These are phyloP conservation scores for Euphrasia confusa DNA, from an alignment of 257 asterid species.

Conservation along the genomic window DNA sequence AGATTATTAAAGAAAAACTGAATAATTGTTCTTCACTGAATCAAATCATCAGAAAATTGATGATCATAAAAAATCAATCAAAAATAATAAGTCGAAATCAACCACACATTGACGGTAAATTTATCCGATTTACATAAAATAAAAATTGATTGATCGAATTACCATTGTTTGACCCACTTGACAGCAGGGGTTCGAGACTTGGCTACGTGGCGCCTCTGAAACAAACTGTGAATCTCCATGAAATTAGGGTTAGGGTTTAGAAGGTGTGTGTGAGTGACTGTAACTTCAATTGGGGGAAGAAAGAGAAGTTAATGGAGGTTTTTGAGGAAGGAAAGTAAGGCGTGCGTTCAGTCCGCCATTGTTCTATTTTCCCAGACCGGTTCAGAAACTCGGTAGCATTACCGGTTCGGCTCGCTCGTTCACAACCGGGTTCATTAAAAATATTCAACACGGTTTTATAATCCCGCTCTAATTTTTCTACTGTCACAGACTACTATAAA, in stretches of 20 bases:
- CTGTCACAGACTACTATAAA: too few species aligned
- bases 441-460: too few species aligned
- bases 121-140: background rate
- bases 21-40: constrained; percentile 14
- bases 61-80: background rate
- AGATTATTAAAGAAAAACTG: background rate
- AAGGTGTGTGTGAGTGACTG: constrained; percentile 1
- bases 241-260: constrained; percentile 20
- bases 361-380: constrained; percentile 32
- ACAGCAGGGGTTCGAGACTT: constrained; percentile 66
- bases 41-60: constrained; percentile 1
- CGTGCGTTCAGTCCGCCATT: constrained; percentile 31
- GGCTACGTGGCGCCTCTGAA: constrained; percentile 66
- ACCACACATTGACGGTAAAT: constrained; percentile 5
- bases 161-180: constrained; percentile 93
- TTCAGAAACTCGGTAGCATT: constrained; percentile 15
- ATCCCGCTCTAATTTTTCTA: too few species aligned
- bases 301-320: constrained; percentile 22
- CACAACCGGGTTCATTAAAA: background rate
- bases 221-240: constrained; percentile 68
- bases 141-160: constrained; percentile 8
- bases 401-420: constrained; percentile 22
- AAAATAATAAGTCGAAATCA: background rate
- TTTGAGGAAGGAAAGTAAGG: constrained; percentile 27
- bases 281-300: background rate